Evolutionary conservation across 1,284 basidiomycete genomes (phyloP), one percentile per base, ranked within the genome.

Genomic region (Pseudozyma pruni): DNA sequence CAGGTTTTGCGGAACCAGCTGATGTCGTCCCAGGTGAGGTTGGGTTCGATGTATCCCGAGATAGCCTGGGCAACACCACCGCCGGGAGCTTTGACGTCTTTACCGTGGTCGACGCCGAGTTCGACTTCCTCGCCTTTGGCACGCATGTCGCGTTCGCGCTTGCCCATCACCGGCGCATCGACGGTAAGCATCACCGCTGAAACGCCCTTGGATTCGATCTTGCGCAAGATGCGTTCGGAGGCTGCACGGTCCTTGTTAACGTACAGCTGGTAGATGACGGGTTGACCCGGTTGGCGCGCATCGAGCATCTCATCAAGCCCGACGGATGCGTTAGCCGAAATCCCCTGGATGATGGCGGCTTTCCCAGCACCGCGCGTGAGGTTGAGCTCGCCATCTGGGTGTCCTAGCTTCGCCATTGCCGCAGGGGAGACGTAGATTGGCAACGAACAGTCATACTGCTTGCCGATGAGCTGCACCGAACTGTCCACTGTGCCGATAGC

Each of bases 331-430:
- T 94, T 93, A 38, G 89, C 89, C 5, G 92, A 94, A 49, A 94
- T 84, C 86, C 92, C 92, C 80, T 95, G 93, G 46, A 93, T 90
- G 63, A 94, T 89, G 23, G 88, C 87, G 2, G 88, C 86, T 44
- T 86, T 85, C n/a, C 86, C 88, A 6, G 89, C 89, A 2, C 89
- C 93, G 43, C 86, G 86, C 2, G 91, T 91, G 58, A 95, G 88
- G 83, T 94, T 94, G 40, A 94, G 85, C 83, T 96, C 94, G 17
- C 94, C 94, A 56, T 94, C 91, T 1, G 93, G 92, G 78, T 96
- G 94, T 1, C 93, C 93, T 3, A 95, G 86, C 76, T 90, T 90
- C n/a, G 92, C 93, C 68, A 94, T 88, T 5, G 92, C 93, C 20
- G 90, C 91, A 13, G 90, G 92, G 41, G 89, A 89, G 44, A 93